phyloP scores from a whole-genome alignment of 1,284 basidiomycete species.

The Hemileia vastatrix region DNA sequence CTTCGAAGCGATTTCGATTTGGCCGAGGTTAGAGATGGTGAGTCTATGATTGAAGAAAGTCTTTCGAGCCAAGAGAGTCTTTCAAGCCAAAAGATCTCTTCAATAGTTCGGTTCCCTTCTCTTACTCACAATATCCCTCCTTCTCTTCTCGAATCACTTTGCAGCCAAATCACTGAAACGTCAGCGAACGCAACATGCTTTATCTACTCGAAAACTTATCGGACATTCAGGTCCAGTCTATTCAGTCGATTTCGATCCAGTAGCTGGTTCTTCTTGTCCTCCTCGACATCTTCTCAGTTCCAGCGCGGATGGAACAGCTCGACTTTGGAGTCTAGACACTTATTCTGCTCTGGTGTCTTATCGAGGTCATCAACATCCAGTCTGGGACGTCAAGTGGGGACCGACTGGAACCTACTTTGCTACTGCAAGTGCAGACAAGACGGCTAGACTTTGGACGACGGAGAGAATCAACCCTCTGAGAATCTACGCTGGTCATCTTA shows the following conservation, averaged over 20 bases:
- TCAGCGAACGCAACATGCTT: conserved; percentile 66
- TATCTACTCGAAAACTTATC: conserved; percentile 78
- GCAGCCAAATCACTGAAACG: conserved; percentile 56
- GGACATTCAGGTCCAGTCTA: conserved; percentile 96
- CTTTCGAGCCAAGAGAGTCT: conserved; percentile 21
- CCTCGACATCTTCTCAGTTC: conserved; percentile 80
- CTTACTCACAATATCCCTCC: conserved; percentile 9
- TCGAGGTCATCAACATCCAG: conserved; percentile 88
- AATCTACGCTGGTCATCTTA: conserved; percentile 89
- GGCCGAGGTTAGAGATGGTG: conserved; percentile 62
- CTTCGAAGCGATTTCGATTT: conserved; percentile 64
- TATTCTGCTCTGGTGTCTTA: conserved; percentile 87
- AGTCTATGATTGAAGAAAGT: too few relatives aligned
- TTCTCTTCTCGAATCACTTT: conserved; percentile 1
- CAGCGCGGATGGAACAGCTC: conserved; percentile 82
- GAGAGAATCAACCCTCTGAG: conserved; percentile 77
- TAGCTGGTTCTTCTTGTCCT: conserved; percentile 69
- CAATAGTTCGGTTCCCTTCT: conserved; percentile 9
- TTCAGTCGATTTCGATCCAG: conserved; percentile 81
- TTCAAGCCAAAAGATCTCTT: conserved; percentile 5
- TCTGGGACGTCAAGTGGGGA: conserved; percentile 98
- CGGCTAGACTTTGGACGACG: conserved; percentile 90
- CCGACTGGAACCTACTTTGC: conserved; percentile 98
- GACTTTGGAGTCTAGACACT: conserved; percentile 92
- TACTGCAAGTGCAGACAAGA: conserved; percentile 81